Base-by-base conservation (phyloP, 129 eudicot species). In the Cynara cardunculus region DNA sequence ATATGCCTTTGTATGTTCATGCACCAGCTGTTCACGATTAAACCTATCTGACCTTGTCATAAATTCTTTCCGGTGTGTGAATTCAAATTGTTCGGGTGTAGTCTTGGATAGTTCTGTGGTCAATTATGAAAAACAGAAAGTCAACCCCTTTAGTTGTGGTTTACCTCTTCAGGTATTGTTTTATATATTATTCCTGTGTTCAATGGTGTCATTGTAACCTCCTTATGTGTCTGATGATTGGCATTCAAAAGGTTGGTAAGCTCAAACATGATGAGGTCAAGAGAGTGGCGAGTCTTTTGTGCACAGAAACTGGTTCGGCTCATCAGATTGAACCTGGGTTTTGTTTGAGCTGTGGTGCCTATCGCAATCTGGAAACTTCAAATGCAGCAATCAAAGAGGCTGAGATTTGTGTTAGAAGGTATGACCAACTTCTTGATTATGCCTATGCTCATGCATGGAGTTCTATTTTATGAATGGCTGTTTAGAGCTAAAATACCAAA, bases 1-100 rank as follows among this genome's bases (percentile, higher is more conserved):
- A 73, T 95, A 95, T 85, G 85, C 87, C 21, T 95, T 95, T 85
- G 86, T 19, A 59, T 95, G 99, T 76, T 87, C 79, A 44, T 95
- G 99, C 84, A 71, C 81, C 71, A 86, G 94, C 62, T 95, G 97
- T 81, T 81, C 93, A 77, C 80, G 82, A 56, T 28, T 88, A 66
- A 95, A 95, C 88, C 80, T 89, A 10, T 82, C 99, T 53, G 99
- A 95, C 72, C 94, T 95, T 76, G 87, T 90, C 59, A 83, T 90
- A 31, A 85, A 77, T 77, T 87, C 93, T 73, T 90, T 92, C 81
- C 90, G 87, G 67, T 95, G 99, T 81, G 62, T 53, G 21, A 85
- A 87, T 77, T 83, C 82, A 27, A 84, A 82, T 84, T 95, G 99
- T 77, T 81, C 39, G 12, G 99, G 99, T 41, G 97, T 84, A 71